Evolutionary conservation across 805 yeast genomes (phyloP), one percentile per base, ranked within the genome.

Genomic region (Saccharomycopsis selenospora): DNA sequence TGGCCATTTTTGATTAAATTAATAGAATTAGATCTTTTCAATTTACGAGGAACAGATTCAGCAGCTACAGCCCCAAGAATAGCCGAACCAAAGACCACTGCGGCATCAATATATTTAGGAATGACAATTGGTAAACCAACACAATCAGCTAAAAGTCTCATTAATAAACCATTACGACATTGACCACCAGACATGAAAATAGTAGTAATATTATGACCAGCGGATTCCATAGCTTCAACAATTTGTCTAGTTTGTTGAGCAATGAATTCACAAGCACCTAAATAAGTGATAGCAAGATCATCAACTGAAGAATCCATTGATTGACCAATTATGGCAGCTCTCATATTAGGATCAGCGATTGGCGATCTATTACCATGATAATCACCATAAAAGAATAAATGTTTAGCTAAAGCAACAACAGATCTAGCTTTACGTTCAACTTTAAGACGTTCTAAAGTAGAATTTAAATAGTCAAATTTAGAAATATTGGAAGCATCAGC

Each of bases 161-260:
- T 89, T 53, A 93, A 73, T 49, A 93, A 69, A 14, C 89, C 85
- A 66, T 93, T 93, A 61, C 97, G 79, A 65, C 96, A 90, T 65
- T 93, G 99, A 28, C 99, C 98, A 49, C 99, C 99, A 53, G 91
- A 81, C 81, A 93, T 81, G 67, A 82, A 93, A 53, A 93, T 80
- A 20, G 87, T 75, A 17, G 75, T 70, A 54, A 93, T 76, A 8
- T 70, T 56, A 67, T 91, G 96, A 1, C 99, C 99, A 2, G 85
- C 71, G 48, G 71, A 66, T 57, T 79, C 81, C 88, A 93, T 84
- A 53, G 81, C 80, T 57, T 86, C 93, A 29, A 91, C 82, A 61
- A 93, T 93, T 59, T 93, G 99, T 59, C 96, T 79, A 0, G 98
- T 91, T 69, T 93, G 99, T 63, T 89, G 96, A 44, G 96, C 96